These are phyloP conservation scores for Citropsis articulata DNA, from an alignment of 345 rosid genomes.

Conservation along the genomic window DNA sequence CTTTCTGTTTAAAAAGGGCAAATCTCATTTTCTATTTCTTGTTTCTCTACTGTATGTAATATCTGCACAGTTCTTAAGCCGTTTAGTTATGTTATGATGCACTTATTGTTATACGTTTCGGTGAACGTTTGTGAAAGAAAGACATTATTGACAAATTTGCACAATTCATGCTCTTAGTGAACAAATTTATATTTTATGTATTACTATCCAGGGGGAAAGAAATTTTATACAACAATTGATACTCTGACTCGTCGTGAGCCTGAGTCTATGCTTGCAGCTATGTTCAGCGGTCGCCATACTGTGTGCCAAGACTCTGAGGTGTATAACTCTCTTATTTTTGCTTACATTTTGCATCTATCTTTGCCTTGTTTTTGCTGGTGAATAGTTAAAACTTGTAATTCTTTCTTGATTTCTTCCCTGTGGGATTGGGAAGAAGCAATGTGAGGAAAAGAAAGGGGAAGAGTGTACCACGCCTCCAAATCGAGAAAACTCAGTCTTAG, in stretches of 20 bases:
- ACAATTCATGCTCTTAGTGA: not conserved
- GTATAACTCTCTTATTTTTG: not conserved
- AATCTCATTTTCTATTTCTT: not conserved
- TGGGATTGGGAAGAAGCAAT: not conserved
- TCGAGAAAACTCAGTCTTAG: too few species aligned
- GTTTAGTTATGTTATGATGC: not conserved
- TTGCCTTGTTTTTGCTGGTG: not conserved
- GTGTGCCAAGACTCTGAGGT: constrained; percentile 63
- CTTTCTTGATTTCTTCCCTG: not conserved
- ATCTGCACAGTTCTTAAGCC: not conserved
- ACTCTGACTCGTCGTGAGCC: constrained; percentile 87
- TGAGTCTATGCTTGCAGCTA: constrained; percentile 88
- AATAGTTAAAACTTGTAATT: too few species aligned
- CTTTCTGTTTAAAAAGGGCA: not conserved
- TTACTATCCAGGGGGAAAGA: constrained; percentile 67
- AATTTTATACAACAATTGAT: constrained; percentile 72
- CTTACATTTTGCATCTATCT: not conserved
- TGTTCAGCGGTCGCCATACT: constrained; percentile 86
- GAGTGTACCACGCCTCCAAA: not conserved
- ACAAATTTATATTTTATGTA: not conserved
- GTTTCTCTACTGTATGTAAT: not conserved
- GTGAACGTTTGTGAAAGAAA: not conserved
- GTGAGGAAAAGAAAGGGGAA: not conserved
- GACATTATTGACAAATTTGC: not conserved
- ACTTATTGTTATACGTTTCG: not conserved